Evolutionary conservation across 768 basidiomycete genomes (phyloP), one percentile per base, ranked within the genome.

Genomic region (Leccinellum rugosiceps): DNA sequence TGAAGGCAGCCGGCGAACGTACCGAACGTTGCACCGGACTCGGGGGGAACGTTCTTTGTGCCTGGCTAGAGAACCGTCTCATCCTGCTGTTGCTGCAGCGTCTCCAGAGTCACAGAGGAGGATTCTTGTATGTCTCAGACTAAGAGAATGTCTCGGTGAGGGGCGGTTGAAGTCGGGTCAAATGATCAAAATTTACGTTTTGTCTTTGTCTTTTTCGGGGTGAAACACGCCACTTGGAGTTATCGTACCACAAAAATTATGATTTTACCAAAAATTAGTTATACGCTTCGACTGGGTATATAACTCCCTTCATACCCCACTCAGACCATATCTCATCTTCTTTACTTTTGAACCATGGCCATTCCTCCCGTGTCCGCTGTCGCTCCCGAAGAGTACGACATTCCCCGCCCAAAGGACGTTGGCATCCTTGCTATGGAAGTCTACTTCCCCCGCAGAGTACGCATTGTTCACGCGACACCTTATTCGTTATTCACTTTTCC

Each of bases 371-470:
- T 45, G 1, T 52, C 60, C 25, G 38, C 45, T 32, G 25, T 53
- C 41, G n/a, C 63, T 8, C 35, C 58, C 32, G 54, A 67, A 28
- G 56, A 57, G 14, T 45, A 59, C 19, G 59, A 61, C 48, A 50
- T 70, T 2, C 71, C 75, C 54, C 90, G 93, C 65, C 93, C 95
- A 58, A 85, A 88, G 78, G 90, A 97, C 75, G 94, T 97, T 64
- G 95, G 95, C 69, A 86, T 98, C 74, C 89, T 95, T 62, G 94
- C 82, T 50, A 85, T 95, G 74, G 94, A 98, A 69, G 83, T 92
- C 74, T 98, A 97, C 81, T 95, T 96, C 78, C 95, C 94, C 53
- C 88, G 84, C 74, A 83, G 92, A 63, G 92, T 94, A 68, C 63
- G 88, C 78, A 46, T 48, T 54, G 43, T 26, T 52, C 58, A 52